These are phyloP conservation scores for Leptographium procerum DNA, from an alignment of 2,329 filamentous ascomycete genomes.

Conservation along the genomic window DNA sequence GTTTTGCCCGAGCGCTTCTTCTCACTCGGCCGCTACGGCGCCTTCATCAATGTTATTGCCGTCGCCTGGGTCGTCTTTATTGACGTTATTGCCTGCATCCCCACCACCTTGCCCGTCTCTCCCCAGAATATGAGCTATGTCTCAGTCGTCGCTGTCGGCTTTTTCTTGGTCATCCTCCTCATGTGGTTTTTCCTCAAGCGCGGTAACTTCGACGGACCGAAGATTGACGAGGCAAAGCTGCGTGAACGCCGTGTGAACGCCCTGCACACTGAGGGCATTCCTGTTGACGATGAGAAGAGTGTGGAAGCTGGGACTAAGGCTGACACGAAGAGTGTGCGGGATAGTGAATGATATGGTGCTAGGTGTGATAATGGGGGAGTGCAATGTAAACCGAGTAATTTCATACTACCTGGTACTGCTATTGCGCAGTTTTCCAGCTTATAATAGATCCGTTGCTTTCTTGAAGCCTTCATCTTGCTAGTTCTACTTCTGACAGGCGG, in stretches of 20 bases:
- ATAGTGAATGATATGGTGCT: not conserved
- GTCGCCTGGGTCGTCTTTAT: slow-evolving; percentile 7
- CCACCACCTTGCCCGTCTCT: slow-evolving; percentile 9
- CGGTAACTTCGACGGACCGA: slow-evolving; percentile 2
- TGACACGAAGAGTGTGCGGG: not conserved
- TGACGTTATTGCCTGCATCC: slow-evolving; percentile 8
- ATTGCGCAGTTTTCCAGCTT: no score
- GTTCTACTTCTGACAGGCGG: no score
- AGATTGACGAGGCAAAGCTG: slow-evolving; percentile 6
- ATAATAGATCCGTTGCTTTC: no score
- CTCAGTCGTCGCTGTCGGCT: slow-evolving; percentile 2
- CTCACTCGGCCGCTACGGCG: slow-evolving; percentile 15
- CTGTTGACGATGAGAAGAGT: not conserved
- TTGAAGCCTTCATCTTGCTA: no score
- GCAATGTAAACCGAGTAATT: no score
- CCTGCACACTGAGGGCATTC: not conserved
- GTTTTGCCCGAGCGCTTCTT: slow-evolving; percentile 17
- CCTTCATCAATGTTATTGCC: slow-evolving; percentile 11
- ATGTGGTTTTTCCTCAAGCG: slow-evolving; percentile 6
- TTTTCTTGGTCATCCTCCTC: not conserved
- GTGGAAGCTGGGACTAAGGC: no score
- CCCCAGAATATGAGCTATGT: slow-evolving; percentile 13
- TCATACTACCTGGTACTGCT: no score
- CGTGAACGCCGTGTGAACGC: not conserved
- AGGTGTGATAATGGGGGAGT: no score